Base-by-base conservation (phyloP, 768 basidiomycete genomes). In the Macrolepiota dolichaula region DNA sequence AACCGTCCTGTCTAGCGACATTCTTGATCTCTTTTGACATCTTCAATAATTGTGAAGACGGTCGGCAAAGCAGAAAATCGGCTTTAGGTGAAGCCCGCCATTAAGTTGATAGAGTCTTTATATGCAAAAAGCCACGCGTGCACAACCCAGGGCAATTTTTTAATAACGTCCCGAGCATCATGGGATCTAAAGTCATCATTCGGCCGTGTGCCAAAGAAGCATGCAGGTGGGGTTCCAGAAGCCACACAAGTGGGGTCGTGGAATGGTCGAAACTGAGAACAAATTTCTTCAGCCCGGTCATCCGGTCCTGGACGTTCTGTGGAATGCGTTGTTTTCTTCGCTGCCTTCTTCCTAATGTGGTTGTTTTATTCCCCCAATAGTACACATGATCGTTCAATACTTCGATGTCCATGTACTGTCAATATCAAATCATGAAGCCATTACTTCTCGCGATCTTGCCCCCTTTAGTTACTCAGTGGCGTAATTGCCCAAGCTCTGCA, bases 181-280 rank as follows among this genome's bases (percentile, higher is more conserved):
- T 52, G 51, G 51, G 51, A 47, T 29, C 47, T 22, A 42, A 25
- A 42, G 40, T 29, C 17, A 53, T 53, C 42, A 50, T 46, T 27
- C 9, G 52, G 27, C 13, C 29, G 59, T 47, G 51, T 44, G 51
- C 42, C 36, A 32, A n/a, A 17, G 51, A 47, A 60, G 59, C 51
- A 19, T 17, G 15, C 10, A 12, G 36, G 57, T 54, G 59, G 51
- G 46, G 51, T 44, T 60, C 59, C 11, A 27, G 57, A 52, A 53
- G 59, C 42, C 11, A 12, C 11, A 12, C 11, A 7, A 6, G 51
- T 54, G 59, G 59, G 32, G 51, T 32, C 22, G 51, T 46, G 51
- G 44, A 44, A 53, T 32, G n/a, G 22, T n/a, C 36, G 25, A 27
- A 2, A 24, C 4, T 24, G 22, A 19, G 7, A 44, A 49, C 24